phyloP scores from a whole-genome alignment of 768 basidiomycete species.

The Phanerochaete carnosa region DNA sequence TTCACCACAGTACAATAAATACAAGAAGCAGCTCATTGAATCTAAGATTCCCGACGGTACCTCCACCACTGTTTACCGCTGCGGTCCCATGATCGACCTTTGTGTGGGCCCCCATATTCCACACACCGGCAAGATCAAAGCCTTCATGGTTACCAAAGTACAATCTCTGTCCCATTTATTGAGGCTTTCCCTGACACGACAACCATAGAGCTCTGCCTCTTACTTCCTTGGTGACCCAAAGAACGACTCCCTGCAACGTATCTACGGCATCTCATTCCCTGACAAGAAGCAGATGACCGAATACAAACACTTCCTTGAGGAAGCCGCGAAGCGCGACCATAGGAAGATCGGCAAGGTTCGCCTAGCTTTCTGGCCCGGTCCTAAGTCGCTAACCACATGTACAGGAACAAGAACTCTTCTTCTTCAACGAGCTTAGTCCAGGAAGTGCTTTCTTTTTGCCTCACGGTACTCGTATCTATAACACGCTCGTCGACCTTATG shows the following conservation, averaged over 20 bases:
- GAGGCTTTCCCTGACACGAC: not conserved
- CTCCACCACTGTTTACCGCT: conserved; percentile 96
- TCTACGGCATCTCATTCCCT: conserved; percentile 99
- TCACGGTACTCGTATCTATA: conserved; percentile 96
- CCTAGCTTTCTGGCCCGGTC: not conserved
- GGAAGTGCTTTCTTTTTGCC: conserved; percentile 97
- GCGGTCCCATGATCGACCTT: conserved; percentile 97
- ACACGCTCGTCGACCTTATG: conserved; percentile 87
- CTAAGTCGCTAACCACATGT: conserved; percentile 6
- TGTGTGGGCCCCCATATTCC: conserved; percentile 98
- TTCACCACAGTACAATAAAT: conserved; percentile 86
- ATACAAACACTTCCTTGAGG: conserved; percentile 93
- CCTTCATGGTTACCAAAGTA: conserved; percentile 95
- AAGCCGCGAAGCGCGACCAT: conserved; percentile 98
- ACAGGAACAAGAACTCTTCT: conserved; percentile 95
- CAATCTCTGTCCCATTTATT: not conserved
- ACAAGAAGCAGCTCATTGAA: conserved; percentile 94
- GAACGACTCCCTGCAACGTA: conserved; percentile 92
- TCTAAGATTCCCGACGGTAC: conserved; percentile 95
- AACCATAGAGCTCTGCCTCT: conserved; percentile 83
- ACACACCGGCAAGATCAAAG: conserved; percentile 96
- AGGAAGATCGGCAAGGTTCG: conserved; percentile 86
- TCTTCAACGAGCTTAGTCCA: conserved; percentile 96
- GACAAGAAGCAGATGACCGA: conserved; percentile 94
- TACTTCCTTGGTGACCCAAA: conserved; percentile 94